Evolutionary conservation across 2,329 filamentous ascomycete species (phyloP).

Genomic region (Pseudocercospora eumusae): DNA sequence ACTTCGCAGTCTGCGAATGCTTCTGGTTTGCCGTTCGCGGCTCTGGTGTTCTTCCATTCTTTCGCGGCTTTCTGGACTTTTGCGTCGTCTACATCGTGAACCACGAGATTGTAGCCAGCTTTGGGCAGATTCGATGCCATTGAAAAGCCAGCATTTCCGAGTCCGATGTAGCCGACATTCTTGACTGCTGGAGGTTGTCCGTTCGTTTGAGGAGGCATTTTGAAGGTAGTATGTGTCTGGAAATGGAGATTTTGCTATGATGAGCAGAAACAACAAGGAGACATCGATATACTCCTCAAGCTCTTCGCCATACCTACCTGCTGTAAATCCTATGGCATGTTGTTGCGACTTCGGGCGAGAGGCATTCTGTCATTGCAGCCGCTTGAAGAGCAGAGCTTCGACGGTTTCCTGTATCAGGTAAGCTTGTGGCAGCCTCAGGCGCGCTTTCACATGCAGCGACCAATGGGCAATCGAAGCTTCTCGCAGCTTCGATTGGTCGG

Average conservation of each 20-base stretch:
- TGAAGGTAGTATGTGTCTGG: neutral
- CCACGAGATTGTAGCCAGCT: constrained; percentile 38
- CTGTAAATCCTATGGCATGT: neutral
- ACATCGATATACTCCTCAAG: neutral
- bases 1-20: constrained; percentile 40
- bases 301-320: constrained; percentile 10
- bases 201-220: constrained; percentile 25
- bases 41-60: constrained; percentile 36
- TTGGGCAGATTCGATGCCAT: constrained; percentile 41
- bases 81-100: constrained; percentile 37
- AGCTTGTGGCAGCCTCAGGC: neutral
- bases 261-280: neutral
- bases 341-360: constrained; percentile 15
- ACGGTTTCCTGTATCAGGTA: neutral
- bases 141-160: constrained; percentile 40
- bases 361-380: constrained; percentile 14
- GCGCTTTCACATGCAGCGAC: neutral
- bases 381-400: neutral
- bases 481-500: constrained; percentile 10
- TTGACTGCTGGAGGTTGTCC: constrained; percentile 26
- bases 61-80: constrained; percentile 31
- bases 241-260: too few relatives aligned
- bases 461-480: constrained; percentile 13
- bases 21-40: constrained; percentile 30
- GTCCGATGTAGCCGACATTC: constrained; percentile 40